phyloP scores from a whole-genome alignment of 139 green algal species.

The Picochlorum sp. region DNA sequence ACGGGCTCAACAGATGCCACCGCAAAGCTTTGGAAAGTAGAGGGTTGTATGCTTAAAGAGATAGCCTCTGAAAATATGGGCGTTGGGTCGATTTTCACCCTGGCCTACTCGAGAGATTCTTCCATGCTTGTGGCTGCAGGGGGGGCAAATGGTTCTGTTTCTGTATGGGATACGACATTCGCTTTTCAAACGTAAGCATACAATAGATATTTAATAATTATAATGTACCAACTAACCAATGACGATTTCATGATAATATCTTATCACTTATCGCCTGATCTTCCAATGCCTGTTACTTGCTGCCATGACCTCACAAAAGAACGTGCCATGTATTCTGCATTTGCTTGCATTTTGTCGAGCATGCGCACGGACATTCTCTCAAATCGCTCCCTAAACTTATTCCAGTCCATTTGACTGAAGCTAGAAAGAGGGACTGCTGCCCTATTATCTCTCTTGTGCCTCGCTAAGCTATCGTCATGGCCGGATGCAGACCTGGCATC shows the following conservation, averaged over 20 bases:
- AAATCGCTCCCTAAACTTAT: slow-evolving; percentile 17
- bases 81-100: slow-evolving; percentile 64
- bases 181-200: neutral
- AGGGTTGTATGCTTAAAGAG: slow-evolving; percentile 34
- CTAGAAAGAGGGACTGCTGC: neutral
- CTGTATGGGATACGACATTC: slow-evolving; percentile 67
- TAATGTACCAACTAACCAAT: too few relatives aligned
- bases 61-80: slow-evolving; percentile 61
- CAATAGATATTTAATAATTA: too few relatives aligned
- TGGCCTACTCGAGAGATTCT: slow-evolving; percentile 51
- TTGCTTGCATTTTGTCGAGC: slow-evolving; percentile 18
- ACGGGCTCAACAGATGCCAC: slow-evolving; percentile 89
- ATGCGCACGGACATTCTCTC: slow-evolving; percentile 12
- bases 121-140: slow-evolving; percentile 64
- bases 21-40: slow-evolving; percentile 81
- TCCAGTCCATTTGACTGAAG: slow-evolving; percentile 7
- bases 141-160: slow-evolving; percentile 67
- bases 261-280: too few relatives aligned
- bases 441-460: neutral
- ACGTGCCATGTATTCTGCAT: slow-evolving; percentile 12
- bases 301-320: slow-evolving; percentile 9
- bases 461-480: neutral
- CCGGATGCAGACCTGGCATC: neutral
- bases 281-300: slow-evolving; percentile 2
- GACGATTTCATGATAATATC: too few relatives aligned